Evolutionary conservation across 2,329 filamentous ascomycete species (phyloP), one percentile per base, ranked within the genome.

Genomic region (Phaeosphaeriaceae sp.): DNA sequence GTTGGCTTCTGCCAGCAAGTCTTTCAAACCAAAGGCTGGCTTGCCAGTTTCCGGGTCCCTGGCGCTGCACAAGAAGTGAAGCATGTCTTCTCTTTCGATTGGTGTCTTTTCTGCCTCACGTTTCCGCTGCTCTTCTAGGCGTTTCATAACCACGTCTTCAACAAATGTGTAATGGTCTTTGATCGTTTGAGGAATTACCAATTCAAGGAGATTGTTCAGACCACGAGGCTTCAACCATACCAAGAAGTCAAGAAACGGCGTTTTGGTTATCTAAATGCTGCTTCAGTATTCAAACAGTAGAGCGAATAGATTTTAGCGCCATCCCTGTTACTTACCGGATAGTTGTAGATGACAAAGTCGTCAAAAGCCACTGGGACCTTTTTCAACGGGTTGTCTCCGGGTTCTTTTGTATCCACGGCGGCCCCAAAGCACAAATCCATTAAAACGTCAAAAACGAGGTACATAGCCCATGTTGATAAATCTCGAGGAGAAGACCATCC

Each of bases 361-460:
- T 41, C 40, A 28, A 59, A 37, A 35, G 40, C 46, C 6, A 47
- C 29, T 5, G 50, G 56, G 15, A 59, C 39, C n/a, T 44, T 49
- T 36, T 53, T 59, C 32, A 59, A 20, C 17, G 37, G 40, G 32
- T 58, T 60, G 9, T 46, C 37, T 12, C 61, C 58, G 2, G 63
- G 50, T 35, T 66, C 56, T 23, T 74, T 64, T 55, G 69, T 70
- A 35, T 61, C 50, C 51, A 74, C 70, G 32, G 61, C 41, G 41
- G 68, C 63, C 6, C 71, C 70, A 48, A 74, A 71, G 40, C 61
- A 68, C 4, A 76, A 55, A 41, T 77, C 74, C 12, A 71, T 72
- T 60, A 80, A 75, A 29, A 79, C 67, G 50, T 80, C 77, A 52
- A 79, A 74, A 26, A 72, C 64, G 28, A 79, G 61, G 54, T 67